phyloP scores from a whole-genome alignment of 192 early-diverging fungal genomes.

The Thamnidium elegans region DNA sequence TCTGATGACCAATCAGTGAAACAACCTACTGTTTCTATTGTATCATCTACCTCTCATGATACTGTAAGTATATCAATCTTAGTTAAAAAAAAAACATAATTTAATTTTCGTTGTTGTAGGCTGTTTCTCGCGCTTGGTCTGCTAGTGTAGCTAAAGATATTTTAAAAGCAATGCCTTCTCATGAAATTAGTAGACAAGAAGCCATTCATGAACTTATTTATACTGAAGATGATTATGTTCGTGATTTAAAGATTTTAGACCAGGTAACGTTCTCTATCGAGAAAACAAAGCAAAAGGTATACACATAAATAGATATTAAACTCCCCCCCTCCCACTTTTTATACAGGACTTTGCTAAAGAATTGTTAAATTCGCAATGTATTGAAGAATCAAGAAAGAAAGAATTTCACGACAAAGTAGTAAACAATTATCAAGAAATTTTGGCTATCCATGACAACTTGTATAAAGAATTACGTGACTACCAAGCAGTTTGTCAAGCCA shows the following conservation, averaged over 20 bases:
- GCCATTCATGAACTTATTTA: constrained; percentile 89
- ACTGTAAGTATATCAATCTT: constrained; percentile 7
- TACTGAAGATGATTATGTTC: constrained; percentile 92
- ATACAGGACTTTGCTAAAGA: constrained; percentile 46
- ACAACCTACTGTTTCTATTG: background rate
- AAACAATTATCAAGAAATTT: constrained; percentile 64
- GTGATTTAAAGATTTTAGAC: constrained; percentile 81
- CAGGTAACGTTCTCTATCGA: no score
- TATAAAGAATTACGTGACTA: constrained; percentile 50
- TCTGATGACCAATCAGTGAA: background rate
- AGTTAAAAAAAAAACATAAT: background rate
- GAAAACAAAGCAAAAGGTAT: no score
- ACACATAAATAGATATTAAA: no score
- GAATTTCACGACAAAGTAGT: constrained; percentile 71
- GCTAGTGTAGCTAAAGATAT: constrained; percentile 70
- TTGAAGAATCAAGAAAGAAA: constrained; percentile 13
- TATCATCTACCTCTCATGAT: constrained; percentile 10
- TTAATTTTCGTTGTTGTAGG: constrained; percentile 12
- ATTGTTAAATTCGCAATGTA: constrained; percentile 40
- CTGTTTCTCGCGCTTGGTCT: constrained; percentile 59
- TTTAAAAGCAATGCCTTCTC: constrained; percentile 57
- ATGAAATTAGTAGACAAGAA: constrained; percentile 87
- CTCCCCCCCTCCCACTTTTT: no score
- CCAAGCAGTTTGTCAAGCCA: constrained; percentile 52
- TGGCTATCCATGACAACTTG: constrained; percentile 53